Conservation (phyloP, 257 asterid genomes). For the Nicotiana benthamiana region DNA sequence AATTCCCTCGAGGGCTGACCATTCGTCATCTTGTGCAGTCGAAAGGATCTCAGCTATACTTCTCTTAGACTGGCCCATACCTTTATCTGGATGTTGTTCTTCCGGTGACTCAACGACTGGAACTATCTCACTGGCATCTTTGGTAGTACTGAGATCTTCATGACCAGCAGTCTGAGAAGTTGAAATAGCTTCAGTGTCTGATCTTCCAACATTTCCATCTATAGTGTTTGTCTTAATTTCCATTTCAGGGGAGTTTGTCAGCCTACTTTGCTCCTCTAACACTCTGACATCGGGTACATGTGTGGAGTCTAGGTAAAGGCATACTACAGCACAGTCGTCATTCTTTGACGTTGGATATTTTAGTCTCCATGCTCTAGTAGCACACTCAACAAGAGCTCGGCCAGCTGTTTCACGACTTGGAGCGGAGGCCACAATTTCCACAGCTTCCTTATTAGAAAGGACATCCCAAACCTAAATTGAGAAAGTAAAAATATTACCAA, state of each 20-base stretch:
- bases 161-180: slow-evolving; percentile 14
- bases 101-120: slow-evolving; percentile 44
- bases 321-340: slow-evolving; percentile 92
- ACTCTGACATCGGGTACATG: slow-evolving; percentile 10
- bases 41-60: slow-evolving; percentile 91
- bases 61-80: slow-evolving; percentile 68
- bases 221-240: slow-evolving; percentile 18
- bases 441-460: slow-evolving; percentile 90
- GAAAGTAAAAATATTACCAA: background rate
- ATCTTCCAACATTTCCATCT: background rate
- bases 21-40: slow-evolving; percentile 74
- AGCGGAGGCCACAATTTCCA: slow-evolving; percentile 85
- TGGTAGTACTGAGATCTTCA: slow-evolving; percentile 13
- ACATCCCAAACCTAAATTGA: slow-evolving; percentile 88
- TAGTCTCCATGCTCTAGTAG: slow-evolving; percentile 95
- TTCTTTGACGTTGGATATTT: slow-evolving; percentile 95
- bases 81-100: slow-evolving; percentile 24
- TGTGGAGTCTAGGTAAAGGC: slow-evolving; percentile 52
- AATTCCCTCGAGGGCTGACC: slow-evolving; percentile 96
- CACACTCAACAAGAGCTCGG: slow-evolving; percentile 89
- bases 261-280: slow-evolving; percentile 15
- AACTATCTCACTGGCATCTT: slow-evolving; percentile 58
- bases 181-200: slow-evolving; percentile 9
- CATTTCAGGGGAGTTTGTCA: slow-evolving; percentile 16
- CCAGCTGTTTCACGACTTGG: slow-evolving; percentile 79